Conservation (phyloP, 352 stramenopile genomes). For the Aphanomyces astaci region DNA sequence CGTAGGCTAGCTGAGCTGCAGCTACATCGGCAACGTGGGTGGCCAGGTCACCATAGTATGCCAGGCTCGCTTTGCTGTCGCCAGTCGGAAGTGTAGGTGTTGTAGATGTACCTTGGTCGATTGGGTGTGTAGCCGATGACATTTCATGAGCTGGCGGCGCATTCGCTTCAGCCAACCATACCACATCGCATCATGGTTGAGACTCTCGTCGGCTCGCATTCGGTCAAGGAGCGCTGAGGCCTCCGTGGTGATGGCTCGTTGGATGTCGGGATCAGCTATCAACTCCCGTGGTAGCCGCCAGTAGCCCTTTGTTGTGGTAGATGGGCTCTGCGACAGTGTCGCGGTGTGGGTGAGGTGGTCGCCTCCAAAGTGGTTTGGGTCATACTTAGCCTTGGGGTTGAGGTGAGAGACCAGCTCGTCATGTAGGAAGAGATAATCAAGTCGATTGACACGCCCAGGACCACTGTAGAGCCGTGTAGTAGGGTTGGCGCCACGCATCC, state of each 20-base stretch:
- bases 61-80: not conserved
- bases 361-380: not conserved
- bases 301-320: not conserved
- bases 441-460: conserved; percentile 18
- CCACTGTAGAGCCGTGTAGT: not conserved
- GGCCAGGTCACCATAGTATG: not conserved
- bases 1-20: not conserved
- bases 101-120: too few relatives aligned
- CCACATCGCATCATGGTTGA: not conserved
- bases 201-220: not conserved
- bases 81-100: too few relatives aligned
- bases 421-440: conserved; percentile 27
- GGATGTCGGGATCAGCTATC: not conserved
- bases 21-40: not conserved
- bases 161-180: not conserved
- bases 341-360: not conserved
- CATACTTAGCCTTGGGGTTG: not conserved
- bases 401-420: not conserved
- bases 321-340: not conserved
- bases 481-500: conserved; percentile 25
- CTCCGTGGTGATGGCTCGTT: not conserved
- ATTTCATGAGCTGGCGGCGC: not conserved
- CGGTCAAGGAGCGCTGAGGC: not conserved
- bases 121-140: too few relatives aligned
- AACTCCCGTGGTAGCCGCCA: not conserved